Conservation (phyloP, 2,329 filamentous ascomycete species). For the Aspergillus fumigatiaffinis region DNA sequence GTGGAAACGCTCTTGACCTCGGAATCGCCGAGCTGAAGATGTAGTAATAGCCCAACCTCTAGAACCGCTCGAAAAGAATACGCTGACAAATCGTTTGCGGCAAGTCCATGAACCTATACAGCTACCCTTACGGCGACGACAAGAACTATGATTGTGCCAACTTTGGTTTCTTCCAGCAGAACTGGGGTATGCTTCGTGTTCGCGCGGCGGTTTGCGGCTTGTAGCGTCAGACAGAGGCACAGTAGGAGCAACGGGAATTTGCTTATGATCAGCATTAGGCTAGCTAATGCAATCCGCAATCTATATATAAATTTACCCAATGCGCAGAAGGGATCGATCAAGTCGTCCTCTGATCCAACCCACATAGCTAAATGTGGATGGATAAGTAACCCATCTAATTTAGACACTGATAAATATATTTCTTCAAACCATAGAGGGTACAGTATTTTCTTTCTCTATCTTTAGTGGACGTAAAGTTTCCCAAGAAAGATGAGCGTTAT, state of each 20-base stretch:
- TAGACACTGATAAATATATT: too few species aligned
- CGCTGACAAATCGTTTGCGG: background rate
- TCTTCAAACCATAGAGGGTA: too few species aligned
- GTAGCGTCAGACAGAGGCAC: conserved; percentile 10
- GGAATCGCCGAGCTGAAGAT: conserved; percentile 33
- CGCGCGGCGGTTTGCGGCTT: conserved; percentile 9
- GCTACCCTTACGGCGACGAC: conserved; percentile 24
- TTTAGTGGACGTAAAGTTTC: too few species aligned
- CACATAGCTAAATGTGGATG: too few species aligned
- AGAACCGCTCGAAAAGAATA: background rate
- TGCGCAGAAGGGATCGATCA: too few species aligned
- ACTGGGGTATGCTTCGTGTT: conserved; percentile 6
- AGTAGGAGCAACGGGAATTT: conserved; percentile 9
- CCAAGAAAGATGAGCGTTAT: too few species aligned
- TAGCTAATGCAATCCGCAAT: too few species aligned
- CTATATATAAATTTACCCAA: too few species aligned
- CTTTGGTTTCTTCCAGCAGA: conserved; percentile 9
- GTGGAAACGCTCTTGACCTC: conserved; percentile 26
- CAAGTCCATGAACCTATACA: conserved; percentile 11
- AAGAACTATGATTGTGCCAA: conserved; percentile 16
- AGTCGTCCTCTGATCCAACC: too few species aligned
- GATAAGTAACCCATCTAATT: too few species aligned
- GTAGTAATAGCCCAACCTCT: conserved; percentile 3
- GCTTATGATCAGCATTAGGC: too few species aligned
- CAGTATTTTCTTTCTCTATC: too few species aligned